These are phyloP conservation scores for Centaurea solstitialis DNA, from an alignment of 129 eudicot species.

Conservation along the genomic window DNA sequence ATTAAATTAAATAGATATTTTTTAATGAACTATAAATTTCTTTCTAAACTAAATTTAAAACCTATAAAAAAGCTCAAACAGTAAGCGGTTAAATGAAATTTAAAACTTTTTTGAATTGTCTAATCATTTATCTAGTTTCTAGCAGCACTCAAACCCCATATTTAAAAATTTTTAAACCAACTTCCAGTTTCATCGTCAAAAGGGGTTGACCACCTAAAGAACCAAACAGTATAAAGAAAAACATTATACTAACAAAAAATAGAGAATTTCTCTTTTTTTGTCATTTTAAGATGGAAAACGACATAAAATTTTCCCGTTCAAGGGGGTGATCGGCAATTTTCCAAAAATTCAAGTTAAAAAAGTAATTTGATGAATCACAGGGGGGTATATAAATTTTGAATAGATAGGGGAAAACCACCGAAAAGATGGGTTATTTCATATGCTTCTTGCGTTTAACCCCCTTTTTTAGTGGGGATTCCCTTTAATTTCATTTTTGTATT, in stretches of 20 bases:
- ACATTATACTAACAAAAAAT: too few species aligned
- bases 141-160: background rate
- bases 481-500: background rate
- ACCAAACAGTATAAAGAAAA: background rate
- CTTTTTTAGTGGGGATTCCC: slow-evolving; percentile 26
- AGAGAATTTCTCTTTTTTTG: too few species aligned
- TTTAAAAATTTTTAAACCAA: too few species aligned
- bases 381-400: slow-evolving; percentile 22
- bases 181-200: too few species aligned
- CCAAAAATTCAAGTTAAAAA: background rate
- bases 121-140: too few species aligned
- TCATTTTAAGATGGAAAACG: background rate
- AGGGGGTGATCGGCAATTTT: too few species aligned
- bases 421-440: slow-evolving; percentile 24
- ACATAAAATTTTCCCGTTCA: background rate
- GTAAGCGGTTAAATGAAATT: background rate
- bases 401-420: slow-evolving; percentile 34
- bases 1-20: too few species aligned
- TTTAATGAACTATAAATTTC: too few species aligned
- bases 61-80: too few species aligned
- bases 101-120: background rate
- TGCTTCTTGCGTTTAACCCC: slow-evolving; percentile 31
- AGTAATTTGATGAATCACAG: background rate
- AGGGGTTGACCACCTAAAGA: background rate
- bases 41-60: too few species aligned